A percentile compares a stretch with the other conserved stretches of the same genome.
Conservation (phyloP, 306 rosid genomes). For the Hylodesmum podocarpum region DNA sequence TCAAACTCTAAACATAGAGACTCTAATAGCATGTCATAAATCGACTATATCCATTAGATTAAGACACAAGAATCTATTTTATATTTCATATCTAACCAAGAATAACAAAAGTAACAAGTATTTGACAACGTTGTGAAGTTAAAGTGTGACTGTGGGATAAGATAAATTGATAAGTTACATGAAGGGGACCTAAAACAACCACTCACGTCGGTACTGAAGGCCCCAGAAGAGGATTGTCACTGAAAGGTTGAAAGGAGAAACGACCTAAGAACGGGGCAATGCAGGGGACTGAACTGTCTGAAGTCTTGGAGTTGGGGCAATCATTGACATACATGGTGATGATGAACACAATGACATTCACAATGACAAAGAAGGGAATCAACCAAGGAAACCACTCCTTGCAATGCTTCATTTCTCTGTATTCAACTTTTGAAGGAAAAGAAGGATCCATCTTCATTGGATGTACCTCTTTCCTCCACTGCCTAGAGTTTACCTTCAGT, state of each 20-base stretch:
- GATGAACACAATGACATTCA: slow-evolving; percentile 51
- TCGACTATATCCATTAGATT: background rate
- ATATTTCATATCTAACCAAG: no score
- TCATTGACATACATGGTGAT: slow-evolving; percentile 79
- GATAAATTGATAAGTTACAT: background rate
- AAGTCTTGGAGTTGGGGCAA: no score
- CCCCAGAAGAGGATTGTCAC: slow-evolving; percentile 79
- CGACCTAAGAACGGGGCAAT: slow-evolving; percentile 64
- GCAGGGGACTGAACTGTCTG: slow-evolving; percentile 46
- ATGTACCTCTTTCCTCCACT: slow-evolving; percentile 38
- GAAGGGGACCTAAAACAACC: background rate
- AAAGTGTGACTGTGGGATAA: background rate
- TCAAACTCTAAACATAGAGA: background rate
- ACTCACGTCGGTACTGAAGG: slow-evolving; percentile 73
- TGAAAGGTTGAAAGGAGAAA: slow-evolving; percentile 72
- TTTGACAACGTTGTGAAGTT: background rate
- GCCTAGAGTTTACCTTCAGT: slow-evolving; percentile 48
- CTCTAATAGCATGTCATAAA: background rate
- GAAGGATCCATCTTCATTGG: slow-evolving; percentile 40
- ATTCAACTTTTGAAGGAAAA: slow-evolving; percentile 34
- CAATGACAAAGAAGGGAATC: slow-evolving; percentile 56
- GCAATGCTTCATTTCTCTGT: slow-evolving; percentile 50
- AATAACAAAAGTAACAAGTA: background rate
- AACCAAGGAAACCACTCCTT: slow-evolving; percentile 79
- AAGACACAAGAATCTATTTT: no score